These are phyloP conservation scores for Pythium plurisporium DNA, from an alignment of 352 stramenopile genomes.

Conservation along the genomic window DNA sequence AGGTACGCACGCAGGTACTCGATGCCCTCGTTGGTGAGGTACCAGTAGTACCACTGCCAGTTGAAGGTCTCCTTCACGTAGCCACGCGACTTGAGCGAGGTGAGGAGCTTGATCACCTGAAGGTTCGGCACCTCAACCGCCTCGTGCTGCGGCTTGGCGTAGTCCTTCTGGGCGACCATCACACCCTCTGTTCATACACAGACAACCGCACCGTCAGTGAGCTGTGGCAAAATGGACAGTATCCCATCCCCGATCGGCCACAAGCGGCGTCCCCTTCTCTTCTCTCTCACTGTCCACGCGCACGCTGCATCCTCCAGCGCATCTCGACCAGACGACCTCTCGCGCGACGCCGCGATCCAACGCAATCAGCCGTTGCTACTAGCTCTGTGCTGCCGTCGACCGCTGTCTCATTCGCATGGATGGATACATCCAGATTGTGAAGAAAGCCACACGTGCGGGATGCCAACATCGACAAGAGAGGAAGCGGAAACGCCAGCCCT, in stretches of 20 bases:
- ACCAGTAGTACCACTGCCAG: slow-evolving; percentile 99
- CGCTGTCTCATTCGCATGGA: no score
- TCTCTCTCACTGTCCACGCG: not conserved
- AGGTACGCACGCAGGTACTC: slow-evolving; percentile 99
- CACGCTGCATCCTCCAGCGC: no score
- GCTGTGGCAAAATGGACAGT: no score
- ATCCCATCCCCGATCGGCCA: no score
- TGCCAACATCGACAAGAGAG: not conserved
- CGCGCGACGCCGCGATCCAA: no score
- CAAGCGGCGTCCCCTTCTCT: no score
- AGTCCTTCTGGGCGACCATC: slow-evolving; percentile 91
- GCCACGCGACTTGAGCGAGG: slow-evolving; percentile 96
- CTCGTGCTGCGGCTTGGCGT: slow-evolving; percentile 89
- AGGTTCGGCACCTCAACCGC: slow-evolving; percentile 98
- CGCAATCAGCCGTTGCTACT: no score
- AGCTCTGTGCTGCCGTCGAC: no score
- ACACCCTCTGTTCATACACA: slow-evolving; percentile 64
- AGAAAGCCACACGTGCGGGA: no score
- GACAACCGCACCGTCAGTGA: no score
- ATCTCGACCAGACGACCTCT: no score
- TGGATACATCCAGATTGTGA: no score
- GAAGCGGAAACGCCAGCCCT: not conserved
- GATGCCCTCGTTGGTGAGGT: slow-evolving; percentile 98
- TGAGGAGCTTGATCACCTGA: slow-evolving; percentile 98
- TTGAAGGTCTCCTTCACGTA: slow-evolving; percentile 99